Evolutionary conservation across 192 early-diverging fungal genomes (phyloP), one percentile per base, ranked within the genome.

Genomic region (Gonapodya prolifera): DNA sequence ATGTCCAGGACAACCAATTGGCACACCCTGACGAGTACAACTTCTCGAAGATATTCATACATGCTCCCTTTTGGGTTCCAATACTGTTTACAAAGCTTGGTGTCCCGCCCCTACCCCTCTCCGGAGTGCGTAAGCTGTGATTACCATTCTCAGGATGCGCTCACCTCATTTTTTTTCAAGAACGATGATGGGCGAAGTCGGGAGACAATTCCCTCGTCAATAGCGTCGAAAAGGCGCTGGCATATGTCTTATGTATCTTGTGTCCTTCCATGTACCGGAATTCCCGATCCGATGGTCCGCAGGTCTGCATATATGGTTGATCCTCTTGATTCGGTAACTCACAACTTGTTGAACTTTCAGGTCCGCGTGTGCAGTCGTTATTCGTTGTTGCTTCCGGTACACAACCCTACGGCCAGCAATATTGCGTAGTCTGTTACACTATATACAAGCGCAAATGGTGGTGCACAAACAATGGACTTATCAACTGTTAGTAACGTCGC

Each of bases 11-110:
- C 13, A 87, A 83, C 75, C 84, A 87, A 69, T 80, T 89, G 2
- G 85, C 83, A 28, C 69, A 75, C 45, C 88, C 88, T 2, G 88
- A 89, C 70, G 88, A 89, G 28, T 89, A 86, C 79, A 82, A 85
- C 75, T 89, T 85, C 76, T 79, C 80, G 1, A 73, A 78, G 17
- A 85, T 85, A 74, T 88, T 86, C 78, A 80, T 89, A 2, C 88
- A 89, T 34, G 34, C 78, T 8, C 88, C 88, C 17, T 83, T 86
- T 35, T 89, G 86, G 85, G 81, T 87, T 34, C 70, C 87, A 13
- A 34, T 89, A 30, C 69, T 89, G 23, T 80, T 83, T 70, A 81
- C 84, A 1, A 89, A 89, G 75, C 77, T 89, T 23, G 80, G 45
- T 30, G 78, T 86, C 18, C 77, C 83, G 1, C 88, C 88, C 18